These are phyloP conservation scores for Aspergillus panamensis DNA, from an alignment of 495 filamentous ascomycete species.

Conservation along the genomic window DNA sequence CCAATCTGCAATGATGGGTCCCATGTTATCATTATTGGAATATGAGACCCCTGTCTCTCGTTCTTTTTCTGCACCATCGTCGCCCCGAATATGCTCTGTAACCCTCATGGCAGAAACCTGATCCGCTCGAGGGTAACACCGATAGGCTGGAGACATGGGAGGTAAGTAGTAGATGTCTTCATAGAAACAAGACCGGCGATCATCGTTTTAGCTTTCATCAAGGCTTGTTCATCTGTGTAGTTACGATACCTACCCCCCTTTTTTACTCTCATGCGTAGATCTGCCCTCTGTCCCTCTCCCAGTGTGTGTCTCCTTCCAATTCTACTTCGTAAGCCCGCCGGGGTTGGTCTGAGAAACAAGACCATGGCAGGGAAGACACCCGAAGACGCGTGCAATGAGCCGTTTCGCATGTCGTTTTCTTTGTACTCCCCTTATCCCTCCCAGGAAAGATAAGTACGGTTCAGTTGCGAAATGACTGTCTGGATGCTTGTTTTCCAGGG, in stretches of 20 bases:
- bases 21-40: neutral
- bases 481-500: neutral
- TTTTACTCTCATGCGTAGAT: too few relatives aligned
- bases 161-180: neutral
- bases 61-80: neutral
- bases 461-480: neutral
- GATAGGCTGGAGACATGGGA: neutral
- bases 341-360: neutral
- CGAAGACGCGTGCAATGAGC: neutral
- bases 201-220: neutral
- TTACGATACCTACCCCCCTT: too few relatives aligned
- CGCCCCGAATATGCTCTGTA: slow-evolving; percentile 9
- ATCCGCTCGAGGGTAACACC: neutral
- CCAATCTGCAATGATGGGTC: neutral
- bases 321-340: slow-evolving; percentile 5
- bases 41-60: neutral
- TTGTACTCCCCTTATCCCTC: neutral
- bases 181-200: neutral
- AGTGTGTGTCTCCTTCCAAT: neutral
- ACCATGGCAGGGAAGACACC: neutral
- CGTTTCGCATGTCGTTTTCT: neutral
- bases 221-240: too few relatives aligned
- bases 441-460: neutral
- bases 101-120: slow-evolving; percentile 3
- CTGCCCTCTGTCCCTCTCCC: neutral